These are phyloP conservation scores for Fomitopsis palustris DNA, from an alignment of 1,284 basidiomycete species.

Conservation along the genomic window DNA sequence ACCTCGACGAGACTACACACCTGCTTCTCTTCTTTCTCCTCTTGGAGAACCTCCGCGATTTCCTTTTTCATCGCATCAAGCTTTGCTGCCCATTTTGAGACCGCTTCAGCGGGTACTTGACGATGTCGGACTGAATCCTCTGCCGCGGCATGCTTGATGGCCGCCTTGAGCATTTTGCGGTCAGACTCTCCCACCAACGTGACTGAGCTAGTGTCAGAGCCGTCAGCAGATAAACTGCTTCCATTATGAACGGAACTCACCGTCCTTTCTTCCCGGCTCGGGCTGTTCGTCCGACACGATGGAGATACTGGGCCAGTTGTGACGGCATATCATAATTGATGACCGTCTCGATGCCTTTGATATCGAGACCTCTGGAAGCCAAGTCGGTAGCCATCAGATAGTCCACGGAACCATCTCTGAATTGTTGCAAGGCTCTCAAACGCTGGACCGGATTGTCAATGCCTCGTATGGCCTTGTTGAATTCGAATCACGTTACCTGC, in stretches of 20 bases:
- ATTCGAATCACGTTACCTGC: constrained; percentile 52
- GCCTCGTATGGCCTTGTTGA: no score
- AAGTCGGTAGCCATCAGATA: constrained; percentile 96
- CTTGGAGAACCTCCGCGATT: constrained; percentile 78
- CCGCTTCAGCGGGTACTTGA: constrained; percentile 79
- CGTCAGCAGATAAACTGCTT: not conserved
- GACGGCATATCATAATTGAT: constrained; percentile 99
- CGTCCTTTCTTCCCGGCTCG: constrained; percentile 91
- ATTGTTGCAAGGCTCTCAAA: constrained; percentile 80
- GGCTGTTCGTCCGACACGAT: constrained; percentile 95
- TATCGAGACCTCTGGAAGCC: constrained; percentile 93
- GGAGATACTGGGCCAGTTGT: constrained; percentile 91
- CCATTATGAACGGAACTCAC: constrained; percentile 38
- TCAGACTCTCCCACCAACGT: constrained; percentile 96
- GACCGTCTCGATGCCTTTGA: constrained; percentile 96
- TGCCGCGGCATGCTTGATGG: constrained; percentile 82
- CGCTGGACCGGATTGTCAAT: constrained; percentile 47
- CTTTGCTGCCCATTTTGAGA: constrained; percentile 69
- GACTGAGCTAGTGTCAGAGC: constrained; percentile 62
- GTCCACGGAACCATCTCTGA: constrained; percentile 83
- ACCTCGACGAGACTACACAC: constrained; percentile 35
- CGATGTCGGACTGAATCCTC: constrained; percentile 89
- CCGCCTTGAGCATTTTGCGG: constrained; percentile 94
- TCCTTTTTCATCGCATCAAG: constrained; percentile 77
- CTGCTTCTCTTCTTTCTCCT: constrained; percentile 96